These are phyloP conservation scores for Pseudocercospora pini-densiflorae DNA, from an alignment of 2,329 filamentous ascomycete species.

Conservation along the genomic window DNA sequence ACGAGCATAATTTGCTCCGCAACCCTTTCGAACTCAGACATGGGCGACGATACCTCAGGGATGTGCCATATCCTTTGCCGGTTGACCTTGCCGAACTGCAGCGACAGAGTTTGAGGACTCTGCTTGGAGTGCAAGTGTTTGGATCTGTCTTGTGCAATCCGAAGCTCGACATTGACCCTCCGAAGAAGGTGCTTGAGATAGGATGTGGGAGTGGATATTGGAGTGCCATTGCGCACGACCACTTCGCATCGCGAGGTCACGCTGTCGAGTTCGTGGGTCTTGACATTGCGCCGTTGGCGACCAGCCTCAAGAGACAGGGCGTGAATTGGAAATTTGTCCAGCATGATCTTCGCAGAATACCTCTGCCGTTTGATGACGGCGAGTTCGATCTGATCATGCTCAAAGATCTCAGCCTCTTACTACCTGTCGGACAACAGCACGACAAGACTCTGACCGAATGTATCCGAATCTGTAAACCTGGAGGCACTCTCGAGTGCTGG, in stretches of 20 bases:
- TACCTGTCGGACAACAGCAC: conserved; percentile 61
- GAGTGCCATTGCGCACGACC: conserved; percentile 85
- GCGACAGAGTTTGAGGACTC: conserved; percentile 81
- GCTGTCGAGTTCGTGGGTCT: conserved; percentile 79
- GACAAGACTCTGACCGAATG: conserved; percentile 70
- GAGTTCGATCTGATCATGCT: conserved; percentile 89
- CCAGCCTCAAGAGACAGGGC: conserved; percentile 68
- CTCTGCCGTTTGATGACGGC: conserved; percentile 76
- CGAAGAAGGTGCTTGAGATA: conserved; percentile 79
- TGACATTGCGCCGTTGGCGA: conserved; percentile 76
- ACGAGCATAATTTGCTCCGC: conserved; percentile 16
- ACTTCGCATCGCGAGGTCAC: conserved; percentile 72
- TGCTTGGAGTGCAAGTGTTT: conserved; percentile 80
- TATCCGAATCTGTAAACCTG: conserved; percentile 74
- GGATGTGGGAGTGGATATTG: conserved; percentile 89
- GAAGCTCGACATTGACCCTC: conserved; percentile 67
- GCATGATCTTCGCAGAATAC: conserved; percentile 77
- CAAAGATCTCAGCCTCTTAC: conserved; percentile 78
- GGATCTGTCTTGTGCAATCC: conserved; percentile 79
- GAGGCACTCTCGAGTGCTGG: conserved; percentile 85
- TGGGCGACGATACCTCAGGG: conserved; percentile 81
- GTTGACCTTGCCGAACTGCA: conserved; percentile 87
- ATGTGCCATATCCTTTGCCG: conserved; percentile 83
- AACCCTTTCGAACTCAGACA: conserved; percentile 62
- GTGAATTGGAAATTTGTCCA: conserved; percentile 89